Base-by-base conservation (phyloP, 2,329 filamentous ascomycete species). In the Phoma sp. region DNA sequence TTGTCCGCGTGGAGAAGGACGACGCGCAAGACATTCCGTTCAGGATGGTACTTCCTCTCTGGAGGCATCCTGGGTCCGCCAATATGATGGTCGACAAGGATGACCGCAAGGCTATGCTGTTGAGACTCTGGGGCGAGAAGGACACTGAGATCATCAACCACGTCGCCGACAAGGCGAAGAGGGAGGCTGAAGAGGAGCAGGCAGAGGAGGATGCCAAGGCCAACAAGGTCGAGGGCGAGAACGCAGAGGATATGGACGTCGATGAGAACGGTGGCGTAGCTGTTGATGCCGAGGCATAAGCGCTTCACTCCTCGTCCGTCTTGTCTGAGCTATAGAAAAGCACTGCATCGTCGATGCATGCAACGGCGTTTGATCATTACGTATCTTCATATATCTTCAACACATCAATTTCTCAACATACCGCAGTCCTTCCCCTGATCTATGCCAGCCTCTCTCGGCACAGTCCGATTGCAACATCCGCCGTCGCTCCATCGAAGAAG, bases 51-150 rank as follows among this genome's bases (percentile, higher is more conserved):
- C 83, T 99, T 15, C 95, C 95, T 3, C 80, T 99, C 23, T 99
- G 95, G 95, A 89, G 96, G 77, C 96, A 92, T 72, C 84, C 96
- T 57, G 88, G 93, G 65, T 93, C 90, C 17, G 82, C 98, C 54
- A 99, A 99, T 74, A 84, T 99, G 47, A 99, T 99, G 95, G 82
- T 99, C 69, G 93, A 95, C 42, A 99, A 99, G 80, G 95, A 99
- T 74, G 95, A 99, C 62, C 86, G 95, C 14, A 88, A 76, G 69
- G 95, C 95, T 1, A 96, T 98, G 91, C 79, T 98, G 64, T 81
- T 98, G 60, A 84, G 95, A 18, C 82, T 99, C 56, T 99, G 89
- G 79, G 96, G 97, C 72, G 93, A 98, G 65, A 89, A 89, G 23
- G 89, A 90, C 0, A 91, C 91, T 4, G 82, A 96, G 40, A 84